Evolutionary conservation across 257 asterid species (phyloP), one percentile per base, ranked within the genome.

Genomic region (Prunella vulgaris): DNA sequence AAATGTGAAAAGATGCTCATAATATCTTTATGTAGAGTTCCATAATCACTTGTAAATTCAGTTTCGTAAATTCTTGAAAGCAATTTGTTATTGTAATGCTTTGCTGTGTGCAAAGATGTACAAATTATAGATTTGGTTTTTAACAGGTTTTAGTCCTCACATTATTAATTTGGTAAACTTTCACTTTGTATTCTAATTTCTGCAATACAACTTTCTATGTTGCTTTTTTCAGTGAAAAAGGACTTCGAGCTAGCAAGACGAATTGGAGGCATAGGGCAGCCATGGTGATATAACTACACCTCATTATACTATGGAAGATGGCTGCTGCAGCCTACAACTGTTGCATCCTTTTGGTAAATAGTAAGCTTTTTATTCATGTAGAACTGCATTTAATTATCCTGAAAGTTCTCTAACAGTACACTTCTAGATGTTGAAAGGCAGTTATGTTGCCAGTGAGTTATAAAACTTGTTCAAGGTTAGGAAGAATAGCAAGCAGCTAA

Each of bases 191-290:
- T 64, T 75, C 69, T 75, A 58, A 70, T 60, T 20, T n/a, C 58
- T 37, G 15, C 24, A 21, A 13, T 24, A 13, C 28, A 35, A 57
- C 30, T 21, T 42, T 57, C 28, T 44, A 62, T 0, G 25, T 21
- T 28, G 35, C 17, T 75, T 75, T 28, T 4, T 61, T 60, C 94
- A 90, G 98, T 93, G 97, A 88, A 87, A 80, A 93, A 87, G 80
- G 98, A 93, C 82, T 86, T 83, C 49, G 95, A 90, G 80, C 81
- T 93, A 81, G 97, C 98, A 7, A 78, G 98, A 33, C 87, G 97
- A 40, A 84, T 93, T 68, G 97, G 96, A 66, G 97, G 98, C 24
- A 87, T 88, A 79, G 97, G 96, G 57, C 87, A 69, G 60, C 93
- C 95, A 18, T 88, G 96, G 97, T 87, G 88, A 85, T 59, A 42